A percentile compares a stretch with the other conserved stretches of the same genome.
Evolutionary conservation across 78 protist genomes (phyloP).

Genomic region (Dictyostelium purpureum): DNA sequence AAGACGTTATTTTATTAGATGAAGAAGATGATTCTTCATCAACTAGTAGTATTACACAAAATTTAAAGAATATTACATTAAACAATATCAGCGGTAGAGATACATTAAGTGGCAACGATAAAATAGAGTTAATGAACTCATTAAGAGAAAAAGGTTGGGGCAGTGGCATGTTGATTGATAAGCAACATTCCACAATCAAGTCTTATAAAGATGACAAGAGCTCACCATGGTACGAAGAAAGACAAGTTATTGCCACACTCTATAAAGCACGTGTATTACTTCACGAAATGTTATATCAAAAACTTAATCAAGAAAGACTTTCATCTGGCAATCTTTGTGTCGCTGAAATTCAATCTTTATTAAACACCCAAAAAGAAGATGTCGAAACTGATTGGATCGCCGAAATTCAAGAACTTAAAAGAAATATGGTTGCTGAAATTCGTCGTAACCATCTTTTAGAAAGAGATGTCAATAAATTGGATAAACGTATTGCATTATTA

Average conservation of each 20-base stretch:
- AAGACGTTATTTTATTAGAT: constrained; percentile 19
- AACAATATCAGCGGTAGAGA: neutral
- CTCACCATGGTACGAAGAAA: constrained; percentile 73
- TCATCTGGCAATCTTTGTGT: constrained; percentile 53
- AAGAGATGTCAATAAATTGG: constrained; percentile 79
- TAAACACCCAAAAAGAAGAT: constrained; percentile 76
- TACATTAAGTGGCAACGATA: neutral
- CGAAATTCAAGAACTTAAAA: constrained; percentile 79
- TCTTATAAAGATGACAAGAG: constrained; percentile 29
- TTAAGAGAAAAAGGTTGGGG: constrained; percentile 43
- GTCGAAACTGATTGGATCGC: constrained; percentile 73
- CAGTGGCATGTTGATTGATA: neutral
- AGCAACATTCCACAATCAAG: neutral
- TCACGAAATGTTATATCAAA: constrained; percentile 31
- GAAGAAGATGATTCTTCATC: neutral
- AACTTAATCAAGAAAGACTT: constrained; percentile 57
- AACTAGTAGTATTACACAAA: neutral
- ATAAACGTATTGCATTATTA: constrained; percentile 83
- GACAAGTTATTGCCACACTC: constrained; percentile 58
- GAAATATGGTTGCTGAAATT: constrained; percentile 82
- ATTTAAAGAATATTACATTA: neutral
- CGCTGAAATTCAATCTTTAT: constrained; percentile 57
- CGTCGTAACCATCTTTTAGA: constrained; percentile 76
- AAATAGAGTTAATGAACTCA: neutral
- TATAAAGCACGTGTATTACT: constrained; percentile 36